These are phyloP conservation scores for Salvia sclarea DNA, from an alignment of 305 asterid genomes.

Conservation along the genomic window DNA sequence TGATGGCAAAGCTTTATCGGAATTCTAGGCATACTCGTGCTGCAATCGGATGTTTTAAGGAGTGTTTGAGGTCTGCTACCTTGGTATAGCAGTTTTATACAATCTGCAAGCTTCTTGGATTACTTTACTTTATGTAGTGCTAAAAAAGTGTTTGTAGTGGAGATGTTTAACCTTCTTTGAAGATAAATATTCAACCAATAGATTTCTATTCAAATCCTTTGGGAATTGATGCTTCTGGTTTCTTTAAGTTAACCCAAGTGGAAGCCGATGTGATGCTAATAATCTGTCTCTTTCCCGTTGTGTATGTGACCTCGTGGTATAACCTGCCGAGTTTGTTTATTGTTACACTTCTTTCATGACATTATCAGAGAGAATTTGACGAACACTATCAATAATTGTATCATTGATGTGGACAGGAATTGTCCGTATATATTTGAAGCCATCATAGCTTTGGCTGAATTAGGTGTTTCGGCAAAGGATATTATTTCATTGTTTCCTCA, in stretches of 20 bases:
- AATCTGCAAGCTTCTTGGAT: slow-evolving; percentile 17
- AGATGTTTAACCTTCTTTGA: slow-evolving; percentile 16
- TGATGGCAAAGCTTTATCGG: slow-evolving; percentile 91
- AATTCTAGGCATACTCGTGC: slow-evolving; percentile 89
- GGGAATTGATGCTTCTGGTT: slow-evolving; percentile 21
- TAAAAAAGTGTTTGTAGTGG: neutral
- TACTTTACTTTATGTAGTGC: slow-evolving; percentile 30
- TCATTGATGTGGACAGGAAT: slow-evolving; percentile 53
- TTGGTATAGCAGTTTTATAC: slow-evolving; percentile 32
- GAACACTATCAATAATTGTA: slow-evolving; percentile 14
- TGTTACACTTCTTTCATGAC: slow-evolving; percentile 12
- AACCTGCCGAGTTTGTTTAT: neutral
- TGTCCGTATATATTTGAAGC: slow-evolving; percentile 89
- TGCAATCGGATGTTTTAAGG: slow-evolving; percentile 81
- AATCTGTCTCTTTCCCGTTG: slow-evolving; percentile 14
- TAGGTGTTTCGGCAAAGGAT: slow-evolving; percentile 85
- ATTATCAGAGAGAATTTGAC: slow-evolving; percentile 18
- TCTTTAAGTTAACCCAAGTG: neutral
- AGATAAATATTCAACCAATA: slow-evolving; percentile 19
- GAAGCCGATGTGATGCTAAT: slow-evolving; percentile 15
- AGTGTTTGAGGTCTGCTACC: slow-evolving; percentile 81
- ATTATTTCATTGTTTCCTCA: slow-evolving; percentile 77
- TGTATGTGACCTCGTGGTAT: neutral
- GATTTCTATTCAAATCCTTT: slow-evolving; percentile 15
- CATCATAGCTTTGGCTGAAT: slow-evolving; percentile 84